Percentiles rank a stretch among this genome's conserved stretches.
phyloP scores from a whole-genome alignment of 345 rosid species.

The Salix dunnii region DNA sequence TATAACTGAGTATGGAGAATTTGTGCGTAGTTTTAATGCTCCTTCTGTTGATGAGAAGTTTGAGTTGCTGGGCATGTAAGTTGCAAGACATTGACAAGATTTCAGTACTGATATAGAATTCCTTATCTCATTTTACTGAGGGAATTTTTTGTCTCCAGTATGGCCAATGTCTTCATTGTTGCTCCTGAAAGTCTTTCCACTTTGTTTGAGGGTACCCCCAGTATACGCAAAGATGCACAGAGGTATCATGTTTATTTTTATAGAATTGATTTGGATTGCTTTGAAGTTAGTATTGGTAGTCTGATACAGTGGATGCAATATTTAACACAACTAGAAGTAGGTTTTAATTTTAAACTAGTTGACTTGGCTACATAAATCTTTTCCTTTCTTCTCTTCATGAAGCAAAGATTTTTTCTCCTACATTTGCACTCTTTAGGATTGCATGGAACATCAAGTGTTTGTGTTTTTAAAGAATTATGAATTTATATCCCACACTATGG shows the following conservation, averaged over 20 bases:
- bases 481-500: background rate
- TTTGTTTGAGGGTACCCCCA: constrained; percentile 91
- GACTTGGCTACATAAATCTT: background rate
- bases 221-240: constrained; percentile 88
- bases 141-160: constrained; percentile 41
- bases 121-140: background rate
- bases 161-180: constrained; percentile 92
- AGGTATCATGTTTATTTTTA: constrained; percentile 40
- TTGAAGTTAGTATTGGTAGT: background rate
- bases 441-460: background rate
- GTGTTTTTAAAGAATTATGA: background rate
- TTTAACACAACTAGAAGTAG: background rate
- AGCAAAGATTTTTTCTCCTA: background rate
- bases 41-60: constrained; percentile 95
- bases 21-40: constrained; percentile 78
- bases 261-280: background rate
- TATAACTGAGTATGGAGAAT: constrained; percentile 84
- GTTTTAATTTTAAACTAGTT: background rate
- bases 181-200: constrained; percentile 95
- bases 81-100: constrained; percentile 1
- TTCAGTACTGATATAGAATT: background rate
- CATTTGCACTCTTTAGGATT: background rate
- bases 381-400: background rate
- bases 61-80: constrained; percentile 89
- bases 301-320: background rate